Base-by-base conservation (phyloP, 2,329 filamentous ascomycete species). In the Claviceps paspali region DNA sequence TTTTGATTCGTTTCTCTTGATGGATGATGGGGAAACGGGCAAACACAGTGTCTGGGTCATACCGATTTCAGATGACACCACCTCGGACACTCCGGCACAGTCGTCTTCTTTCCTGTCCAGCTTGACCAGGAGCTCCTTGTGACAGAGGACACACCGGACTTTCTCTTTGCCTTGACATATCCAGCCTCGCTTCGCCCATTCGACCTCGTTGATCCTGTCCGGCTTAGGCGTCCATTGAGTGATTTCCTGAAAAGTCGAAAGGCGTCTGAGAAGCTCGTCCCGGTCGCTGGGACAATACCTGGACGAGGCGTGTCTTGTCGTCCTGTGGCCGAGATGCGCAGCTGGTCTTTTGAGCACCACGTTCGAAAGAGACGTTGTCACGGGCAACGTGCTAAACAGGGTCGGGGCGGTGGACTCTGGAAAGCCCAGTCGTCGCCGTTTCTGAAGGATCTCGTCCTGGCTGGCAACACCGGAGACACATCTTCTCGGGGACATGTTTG, bases 121-220 rank as follows among this genome's bases (percentile, higher is more conserved):
- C 59, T 82, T 85, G 36, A 96, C 82, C 4, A 91, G 72, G 29
- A 95, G 67, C 48, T 92, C 82, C 49, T 81, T 79, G 52, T 80
- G 79, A 52, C 91, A 98, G 2, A 87, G 75, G 29, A 81, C 78
- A 54, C 91, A 98, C 14, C 77, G 75, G 12, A 96, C 84, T 4
- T 82, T 82, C 57, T 93, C 86, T 45, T 77, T 76, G 48, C 80
- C 80, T 32, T 81, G 76, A 50, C 88, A 95, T 4, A 79, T 68
- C 88, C 91, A 98, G 1, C 88, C 88, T 41, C 82, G 67, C 63
- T 88, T 94, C 1, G 87, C 87, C 91, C 91, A 98, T 55, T 86
- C 81, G 6, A 95, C 77, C 59, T 96, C 91, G 52, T 76, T 85
- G 48, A 96, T 78, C 24, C 67, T 68, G 36, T 87, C 74, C 0